These are phyloP conservation scores for Microdochium nivale DNA, from an alignment of 2,329 filamentous ascomycete genomes.

Conservation along the genomic window DNA sequence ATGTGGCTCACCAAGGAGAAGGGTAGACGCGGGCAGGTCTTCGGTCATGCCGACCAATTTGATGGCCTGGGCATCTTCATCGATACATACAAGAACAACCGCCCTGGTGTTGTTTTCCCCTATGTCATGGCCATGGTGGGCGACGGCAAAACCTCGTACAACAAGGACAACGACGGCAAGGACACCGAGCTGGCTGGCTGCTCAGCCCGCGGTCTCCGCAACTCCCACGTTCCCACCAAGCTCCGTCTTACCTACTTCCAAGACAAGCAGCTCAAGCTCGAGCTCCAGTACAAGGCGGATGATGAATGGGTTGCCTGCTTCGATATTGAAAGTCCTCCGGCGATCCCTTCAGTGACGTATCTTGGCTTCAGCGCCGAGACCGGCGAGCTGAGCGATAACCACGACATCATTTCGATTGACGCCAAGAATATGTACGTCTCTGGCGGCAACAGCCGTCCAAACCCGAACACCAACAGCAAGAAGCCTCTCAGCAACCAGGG, in stretches of 20 bases:
- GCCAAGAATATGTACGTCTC: slow-evolving; percentile 81
- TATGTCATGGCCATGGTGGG: slow-evolving; percentile 99
- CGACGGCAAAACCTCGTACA: slow-evolving; percentile 81
- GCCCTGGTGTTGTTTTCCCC: slow-evolving; percentile 88
- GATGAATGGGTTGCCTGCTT: slow-evolving; percentile 89
- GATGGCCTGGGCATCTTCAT: slow-evolving; percentile 93
- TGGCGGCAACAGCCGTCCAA: slow-evolving; percentile 35
- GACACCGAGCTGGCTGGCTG: slow-evolving; percentile 87
- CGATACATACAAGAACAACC: slow-evolving; percentile 99
- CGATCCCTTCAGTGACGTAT: slow-evolving; percentile 70
- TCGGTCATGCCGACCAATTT: slow-evolving; percentile 80
- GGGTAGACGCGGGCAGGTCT: slow-evolving; percentile 71
- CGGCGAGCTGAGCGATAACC: slow-evolving; percentile 92
- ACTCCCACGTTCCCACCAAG: slow-evolving; percentile 71
- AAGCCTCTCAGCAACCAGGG: slow-evolving; percentile 31
- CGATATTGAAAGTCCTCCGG: slow-evolving; percentile 58
- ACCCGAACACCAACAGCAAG: slow-evolving; percentile 27
- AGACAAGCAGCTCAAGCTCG: slow-evolving; percentile 83
- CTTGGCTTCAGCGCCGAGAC: slow-evolving; percentile 81
- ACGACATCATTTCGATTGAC: slow-evolving; percentile 84
- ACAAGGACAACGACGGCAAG: slow-evolving; percentile 93
- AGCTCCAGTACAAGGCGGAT: slow-evolving; percentile 89
- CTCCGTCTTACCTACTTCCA: slow-evolving; percentile 91
- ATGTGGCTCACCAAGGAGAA: slow-evolving; percentile 98
- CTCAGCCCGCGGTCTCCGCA: slow-evolving; percentile 85